These are phyloP conservation scores for Ziziphus jujuba DNA, from an alignment of 306 rosid species.

Conservation along the genomic window DNA sequence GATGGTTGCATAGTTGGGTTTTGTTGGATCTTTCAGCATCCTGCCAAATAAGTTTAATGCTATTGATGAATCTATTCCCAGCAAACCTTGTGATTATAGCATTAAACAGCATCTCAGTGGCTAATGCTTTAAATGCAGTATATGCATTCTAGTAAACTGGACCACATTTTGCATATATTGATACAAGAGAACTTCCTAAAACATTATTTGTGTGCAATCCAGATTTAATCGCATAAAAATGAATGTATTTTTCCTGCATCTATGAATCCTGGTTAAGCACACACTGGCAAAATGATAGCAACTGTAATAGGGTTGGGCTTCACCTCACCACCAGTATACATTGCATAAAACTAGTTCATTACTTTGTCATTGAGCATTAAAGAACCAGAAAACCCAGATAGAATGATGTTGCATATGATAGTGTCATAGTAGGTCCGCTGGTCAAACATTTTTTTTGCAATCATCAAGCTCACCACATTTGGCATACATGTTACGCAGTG, in stretches of 20 bases:
- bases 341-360: conserved; percentile 48
- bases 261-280: conserved; percentile 51
- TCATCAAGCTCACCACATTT: conserved; percentile 67
- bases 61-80: conserved; percentile 49
- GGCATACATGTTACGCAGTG: conserved; percentile 81
- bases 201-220: conserved; percentile 64
- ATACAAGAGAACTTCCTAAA: conserved; percentile 69
- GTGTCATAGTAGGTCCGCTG: conserved; percentile 54
- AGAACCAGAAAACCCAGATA: conserved; percentile 67
- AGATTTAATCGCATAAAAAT: conserved; percentile 61
- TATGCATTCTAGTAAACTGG: conserved; percentile 49
- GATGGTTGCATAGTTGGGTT: conserved; percentile 69
- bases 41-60: conserved; percentile 51
- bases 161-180: conserved; percentile 82
- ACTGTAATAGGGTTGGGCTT: conserved; percentile 67
- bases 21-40: conserved; percentile 58
- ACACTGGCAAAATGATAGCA: conserved; percentile 72
- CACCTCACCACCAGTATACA: conserved; percentile 54
- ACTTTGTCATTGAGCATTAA: conserved; percentile 44
- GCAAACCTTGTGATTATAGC: conserved; percentile 78
- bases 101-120: conserved; percentile 76
- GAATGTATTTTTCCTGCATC: conserved; percentile 56
- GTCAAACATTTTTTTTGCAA: conserved; percentile 55
- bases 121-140: conserved; percentile 55
- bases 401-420: conserved; percentile 77